Base-by-base conservation (phyloP, 352 stramenopile species). In the Pythium pyrilobum region DNA sequence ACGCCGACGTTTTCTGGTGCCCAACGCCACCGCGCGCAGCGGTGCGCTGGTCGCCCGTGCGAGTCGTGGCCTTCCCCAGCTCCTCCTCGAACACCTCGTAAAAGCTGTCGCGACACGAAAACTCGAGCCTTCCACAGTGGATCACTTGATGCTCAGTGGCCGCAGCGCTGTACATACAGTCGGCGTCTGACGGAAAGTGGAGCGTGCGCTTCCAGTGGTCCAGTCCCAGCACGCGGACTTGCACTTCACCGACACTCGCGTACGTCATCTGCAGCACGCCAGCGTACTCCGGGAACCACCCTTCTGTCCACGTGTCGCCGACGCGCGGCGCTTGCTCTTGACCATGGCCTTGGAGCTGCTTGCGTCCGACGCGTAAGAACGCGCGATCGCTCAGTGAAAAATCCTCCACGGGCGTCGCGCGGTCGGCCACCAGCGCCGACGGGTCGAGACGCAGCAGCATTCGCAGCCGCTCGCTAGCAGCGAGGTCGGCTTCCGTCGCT, bases 1-100 rank as follows among this genome's bases (percentile, higher is more conserved):
- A 81, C 28, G 77, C 57, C 12, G 70, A 70, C 0, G 70, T 81
- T 52, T 78, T 81, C 34, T 80, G 72, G 33, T 80, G 63, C 0
- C 62, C 64, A 6, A 70, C 16, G 10, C 37, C 28, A 4, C 20
- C 44, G 4, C 54, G 39, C 7, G 65, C 65, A 7, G 5, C 34
- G 5, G 52, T 79, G 25, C 71, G 60, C 11, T 67, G 38, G 0
- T 33, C 44, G 0, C 58, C 62, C 37, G 32, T 77, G 4, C 52
- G 20, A 6, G 16, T 5, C 32, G 70, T 52, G 2, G 60, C 73
- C 45, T 72, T 40, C 5, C 18, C 15, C 24, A 80, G 44, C 41
- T 72, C 38, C 0, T 25, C n/a, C n/a, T 2, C 5, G 2, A 31
- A 10, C 8, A 81, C 69, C 51, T 54, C 1, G 6, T 11, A 3